Base-by-base conservation (phyloP, 2,329 filamentous ascomycete species). In the Pseudogymnoascus pannorum region DNA sequence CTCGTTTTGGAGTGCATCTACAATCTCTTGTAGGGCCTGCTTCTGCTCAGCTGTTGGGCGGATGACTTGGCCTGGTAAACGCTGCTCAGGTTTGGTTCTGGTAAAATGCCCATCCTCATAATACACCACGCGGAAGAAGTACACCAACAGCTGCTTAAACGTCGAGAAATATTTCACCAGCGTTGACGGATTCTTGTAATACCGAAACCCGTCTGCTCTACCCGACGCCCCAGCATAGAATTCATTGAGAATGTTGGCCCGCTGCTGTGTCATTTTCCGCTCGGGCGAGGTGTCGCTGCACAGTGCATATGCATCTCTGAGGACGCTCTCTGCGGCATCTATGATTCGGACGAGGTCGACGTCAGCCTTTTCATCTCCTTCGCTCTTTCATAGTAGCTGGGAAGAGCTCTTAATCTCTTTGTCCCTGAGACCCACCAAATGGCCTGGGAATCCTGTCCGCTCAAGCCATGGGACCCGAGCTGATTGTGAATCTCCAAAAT, bases 221-320 rank as follows among this genome's bases (percentile, higher is more conserved):
- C 44, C 57, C 16, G 7, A 60, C 1, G 38, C 48, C 33, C 48
- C 44, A 24, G 48, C n/a, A 59, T 64, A 62, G 42, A 66, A 66
- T 36, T 64, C 35, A 26, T 63, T 66, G 4, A 63, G 29, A 26
- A 65, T 64, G 60, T 64, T 64, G 11, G 63, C 61, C 20, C n/a
- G 26, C 57, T 66, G 12, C 38, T 66, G 18, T 7, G 31, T 64
- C 24, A 66, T 64, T 62, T 63, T 66, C 16, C 60, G 54, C 40
- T 63, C n/a, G 6, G 38, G 60, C 11, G 29, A 66, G 24, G 38
- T 62, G 35, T 66, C 31, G 22, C 36, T 62, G 7, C 22, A 63
- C 35, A 65, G 59, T 36, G 38, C 35, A 16, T 64, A 64, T 22
- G 20, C 42, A 20, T 63, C 38, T 58, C 54, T 35, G 9, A 65